A percentile compares a stretch with the other conserved stretches of the same genome.
Conservation (phyloP, 1,139 yeast genomes). For the Tardiomyces digboiensis region DNA sequence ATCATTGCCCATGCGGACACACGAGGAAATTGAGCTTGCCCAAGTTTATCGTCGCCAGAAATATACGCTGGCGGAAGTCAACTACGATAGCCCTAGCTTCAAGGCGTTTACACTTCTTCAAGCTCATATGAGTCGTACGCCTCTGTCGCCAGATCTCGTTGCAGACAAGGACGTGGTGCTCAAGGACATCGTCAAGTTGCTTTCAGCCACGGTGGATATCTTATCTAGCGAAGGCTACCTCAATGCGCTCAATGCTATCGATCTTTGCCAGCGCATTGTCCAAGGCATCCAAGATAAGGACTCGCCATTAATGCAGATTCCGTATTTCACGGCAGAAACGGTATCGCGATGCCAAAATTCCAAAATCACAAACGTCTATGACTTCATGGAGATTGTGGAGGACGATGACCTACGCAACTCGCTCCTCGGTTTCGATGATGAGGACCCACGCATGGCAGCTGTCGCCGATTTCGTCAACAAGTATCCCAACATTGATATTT, state of each 20-base stretch:
- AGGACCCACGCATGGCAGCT: slow-evolving; percentile 38
- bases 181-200: slow-evolving; percentile 37
- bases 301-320: slow-evolving; percentile 73
- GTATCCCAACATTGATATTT: slow-evolving; percentile 78
- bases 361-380: slow-evolving; percentile 65
- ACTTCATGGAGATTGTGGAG: slow-evolving; percentile 68
- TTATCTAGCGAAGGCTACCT: slow-evolving; percentile 73
- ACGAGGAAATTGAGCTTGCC: slow-evolving; percentile 42
- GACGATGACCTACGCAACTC: slow-evolving; percentile 62
- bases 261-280: slow-evolving; percentile 76
- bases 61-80: slow-evolving; percentile 35
- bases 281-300: slow-evolving; percentile 87
- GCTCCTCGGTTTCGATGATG: slow-evolving; percentile 43
- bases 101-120: slow-evolving; percentile 73
- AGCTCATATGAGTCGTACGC: slow-evolving; percentile 66
- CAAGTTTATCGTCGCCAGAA: slow-evolving; percentile 55
- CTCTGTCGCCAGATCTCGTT: slow-evolving; percentile 48
- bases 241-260: slow-evolving; percentile 79
- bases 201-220: slow-evolving; percentile 65
- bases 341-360: slow-evolving; percentile 46
- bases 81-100: slow-evolving; percentile 46
- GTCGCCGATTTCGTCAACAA: slow-evolving; percentile 86
- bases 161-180: slow-evolving; percentile 49
- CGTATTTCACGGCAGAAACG: slow-evolving; percentile 48
- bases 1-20: slow-evolving; percentile 45